Base-by-base conservation (phyloP, 305 asterid species). In the Salvia sclarea region DNA sequence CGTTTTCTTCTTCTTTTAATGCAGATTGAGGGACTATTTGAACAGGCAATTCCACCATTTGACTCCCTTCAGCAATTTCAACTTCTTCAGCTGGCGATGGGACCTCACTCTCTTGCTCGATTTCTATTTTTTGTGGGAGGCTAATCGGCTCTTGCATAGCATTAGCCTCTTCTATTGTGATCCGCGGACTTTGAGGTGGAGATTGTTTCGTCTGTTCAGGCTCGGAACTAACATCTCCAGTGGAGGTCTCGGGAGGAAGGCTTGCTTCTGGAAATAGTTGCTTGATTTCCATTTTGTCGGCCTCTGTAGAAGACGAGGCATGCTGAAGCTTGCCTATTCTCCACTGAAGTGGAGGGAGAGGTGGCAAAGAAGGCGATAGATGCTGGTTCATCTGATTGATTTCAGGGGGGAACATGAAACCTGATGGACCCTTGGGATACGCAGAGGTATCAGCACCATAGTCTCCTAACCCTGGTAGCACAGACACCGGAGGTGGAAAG, bases 271-370 rank as follows among this genome's bases (percentile, higher is more conserved):
- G 44, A 13, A 47, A 61, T 24, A 47, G 31, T 28, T 52, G 68
- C 31, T 66, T 47, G 35, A 64, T 73, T 62, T 68, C 77, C 70
- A 52, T 64, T 49, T 50, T 78, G 60, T 76, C 82, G 45, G 53
- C 70, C 69, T 75, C 83, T 47, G 68, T 67, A 60, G 78, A 60
- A 59, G 85, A 74, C 8, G 67, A 68, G 74, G 84, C 66, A 68
- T 80, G 82, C 66, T 71, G 89, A 78, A 72, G 64, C 78, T 81
- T 90, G 35, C 91, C 94, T 77, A 84, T 81, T 79, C 91, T 88
- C 98, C 98, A 92, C 70, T 92, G 97, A 80, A 86, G 87, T 12
- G 98, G 98, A 79, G 98, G 98, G 60, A 93, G 78, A 37, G 83
- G 98, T 56, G 98, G 98, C 88, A 90, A 63, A 38, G 96, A 95